Evolutionary conservation across 1,284 basidiomycete genomes (phyloP).

Genomic region (Uromyces viciae-fabae): DNA sequence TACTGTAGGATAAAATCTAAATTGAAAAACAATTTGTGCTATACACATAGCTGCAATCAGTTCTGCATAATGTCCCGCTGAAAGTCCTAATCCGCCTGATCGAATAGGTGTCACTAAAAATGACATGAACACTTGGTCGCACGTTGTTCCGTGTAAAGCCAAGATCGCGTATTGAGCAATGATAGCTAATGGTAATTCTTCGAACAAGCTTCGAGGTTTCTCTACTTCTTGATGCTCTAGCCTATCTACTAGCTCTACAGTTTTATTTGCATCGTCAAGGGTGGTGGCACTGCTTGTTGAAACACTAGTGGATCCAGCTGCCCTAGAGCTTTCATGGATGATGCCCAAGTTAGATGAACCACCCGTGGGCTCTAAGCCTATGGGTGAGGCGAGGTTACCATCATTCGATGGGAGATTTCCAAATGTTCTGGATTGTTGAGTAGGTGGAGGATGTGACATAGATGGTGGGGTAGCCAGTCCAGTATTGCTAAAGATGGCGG

Average conservation of each 20-base stretch:
- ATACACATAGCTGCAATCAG: slow-evolving; percentile 53
- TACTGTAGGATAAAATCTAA: slow-evolving; percentile 71
- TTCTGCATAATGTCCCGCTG: slow-evolving; percentile 54
- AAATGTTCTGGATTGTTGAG: too few relatives aligned
- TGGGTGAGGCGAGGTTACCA: slow-evolving; percentile 20
- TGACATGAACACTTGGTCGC: slow-evolving; percentile 55
- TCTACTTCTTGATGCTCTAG: too few relatives aligned
- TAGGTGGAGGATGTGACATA: slow-evolving; percentile 17
- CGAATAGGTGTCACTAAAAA: slow-evolving; percentile 54
- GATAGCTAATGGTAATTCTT: slow-evolving; percentile 50
- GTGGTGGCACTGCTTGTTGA: not conserved
- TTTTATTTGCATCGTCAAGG: not conserved
- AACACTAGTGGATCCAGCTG: not conserved
- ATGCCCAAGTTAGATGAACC: not conserved
- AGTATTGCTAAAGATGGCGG: slow-evolving; percentile 73
- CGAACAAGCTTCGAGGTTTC: slow-evolving; percentile 28
- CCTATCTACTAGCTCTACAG: not conserved
- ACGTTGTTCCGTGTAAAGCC: slow-evolving; percentile 54
- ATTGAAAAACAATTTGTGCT: slow-evolving; percentile 51
- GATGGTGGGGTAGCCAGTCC: slow-evolving; percentile 66
- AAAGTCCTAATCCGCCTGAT: slow-evolving; percentile 53
- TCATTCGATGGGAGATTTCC: slow-evolving; percentile 11
- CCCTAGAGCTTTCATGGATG: slow-evolving; percentile 12
- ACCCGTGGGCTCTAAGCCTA: slow-evolving; percentile 43
- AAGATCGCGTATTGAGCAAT: slow-evolving; percentile 54